These are phyloP conservation scores for Penicillium sp. DNA, from an alignment of 2,329 filamentous ascomycete species.

Conservation along the genomic window DNA sequence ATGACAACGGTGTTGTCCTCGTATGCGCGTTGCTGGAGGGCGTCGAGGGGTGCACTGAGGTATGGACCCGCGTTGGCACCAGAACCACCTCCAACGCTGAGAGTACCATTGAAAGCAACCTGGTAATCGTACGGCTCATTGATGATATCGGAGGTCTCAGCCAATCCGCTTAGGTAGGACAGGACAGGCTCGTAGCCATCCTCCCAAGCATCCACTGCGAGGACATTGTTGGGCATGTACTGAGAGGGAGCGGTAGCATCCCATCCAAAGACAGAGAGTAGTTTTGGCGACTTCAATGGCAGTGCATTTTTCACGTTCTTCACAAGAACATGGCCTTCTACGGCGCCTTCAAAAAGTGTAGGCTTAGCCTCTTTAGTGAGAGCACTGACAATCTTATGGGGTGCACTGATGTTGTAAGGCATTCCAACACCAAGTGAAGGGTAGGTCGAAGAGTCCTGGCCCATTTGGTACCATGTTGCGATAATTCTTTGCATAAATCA, in stretches of 20 bases:
- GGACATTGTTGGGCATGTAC: conserved; percentile 27
- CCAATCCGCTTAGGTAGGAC: conserved; percentile 1
- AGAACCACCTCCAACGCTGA: conserved; percentile 51
- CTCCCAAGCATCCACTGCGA: conserved; percentile 11
- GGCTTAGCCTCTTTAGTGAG: conserved; percentile 41
- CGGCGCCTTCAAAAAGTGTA: conserved; percentile 51
- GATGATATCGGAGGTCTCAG: conserved; percentile 26
- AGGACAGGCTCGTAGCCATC: conserved; percentile 10
- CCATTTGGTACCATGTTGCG: conserved; percentile 49
- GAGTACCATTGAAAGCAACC: conserved; percentile 49
- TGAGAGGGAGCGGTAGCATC: conserved; percentile 44
- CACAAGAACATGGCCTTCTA: conserved; percentile 57
- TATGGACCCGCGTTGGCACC: conserved; percentile 51
- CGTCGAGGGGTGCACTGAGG: conserved; percentile 57
- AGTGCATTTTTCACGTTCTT: conserved; percentile 54
- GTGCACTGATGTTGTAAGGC: conserved; percentile 41
- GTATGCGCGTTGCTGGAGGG: conserved; percentile 53
- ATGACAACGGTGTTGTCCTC: conserved; percentile 59
- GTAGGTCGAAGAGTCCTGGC: conserved; percentile 45
- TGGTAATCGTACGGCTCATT: conserved; percentile 18
- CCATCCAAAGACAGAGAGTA: conserved; percentile 60
- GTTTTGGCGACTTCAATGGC: conserved; percentile 40
- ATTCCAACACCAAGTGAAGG: conserved; percentile 38
- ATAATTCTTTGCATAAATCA: conserved; percentile 36
- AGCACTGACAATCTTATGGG: conserved; percentile 54